Evolutionary conservation across 495 filamentous ascomycete genomes (phyloP).

Genomic region (Letharia lupina): DNA sequence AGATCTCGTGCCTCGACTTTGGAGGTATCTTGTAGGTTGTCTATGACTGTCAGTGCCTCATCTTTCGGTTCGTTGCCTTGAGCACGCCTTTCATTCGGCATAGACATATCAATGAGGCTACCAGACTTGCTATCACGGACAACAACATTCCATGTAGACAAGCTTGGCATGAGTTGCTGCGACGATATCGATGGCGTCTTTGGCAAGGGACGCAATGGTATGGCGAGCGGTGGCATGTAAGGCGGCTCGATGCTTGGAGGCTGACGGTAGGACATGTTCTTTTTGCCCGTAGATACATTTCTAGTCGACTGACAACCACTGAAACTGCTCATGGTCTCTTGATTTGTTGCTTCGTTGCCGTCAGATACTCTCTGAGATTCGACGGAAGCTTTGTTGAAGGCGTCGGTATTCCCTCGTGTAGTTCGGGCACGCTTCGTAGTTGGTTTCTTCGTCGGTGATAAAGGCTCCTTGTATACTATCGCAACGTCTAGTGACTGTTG

Average conservation of each 20-base stretch:
- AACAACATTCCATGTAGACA: slow-evolving; percentile 3
- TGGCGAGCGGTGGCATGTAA: neutral
- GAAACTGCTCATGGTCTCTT: neutral
- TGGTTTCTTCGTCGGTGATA: neutral
- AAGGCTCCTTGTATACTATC: neutral
- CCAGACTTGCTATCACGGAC: slow-evolving; percentile 1
- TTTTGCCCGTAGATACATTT: neutral
- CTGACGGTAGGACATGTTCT: neutral
- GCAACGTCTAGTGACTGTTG: neutral
- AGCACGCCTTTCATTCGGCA: neutral
- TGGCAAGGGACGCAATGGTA: neutral
- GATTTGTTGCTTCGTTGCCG: neutral
- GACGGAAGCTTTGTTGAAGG: neutral
- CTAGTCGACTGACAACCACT: neutral
- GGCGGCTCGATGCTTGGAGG: slow-evolving; percentile 6
- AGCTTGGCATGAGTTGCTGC: neutral
- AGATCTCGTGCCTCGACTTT: slow-evolving; percentile 1
- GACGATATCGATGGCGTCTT: neutral
- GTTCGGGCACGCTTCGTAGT: slow-evolving; percentile 9
- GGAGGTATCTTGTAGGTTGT: neutral
- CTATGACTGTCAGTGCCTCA: neutral
- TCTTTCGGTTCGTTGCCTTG: neutral
- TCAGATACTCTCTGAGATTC: neutral
- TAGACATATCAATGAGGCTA: neutral
- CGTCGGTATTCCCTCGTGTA: slow-evolving; percentile 2